Evolutionary conservation across 164 flowering plant genomes (phyloP), one percentile per base, ranked within the genome.

Genomic region (Nymphaea thermarum): DNA sequence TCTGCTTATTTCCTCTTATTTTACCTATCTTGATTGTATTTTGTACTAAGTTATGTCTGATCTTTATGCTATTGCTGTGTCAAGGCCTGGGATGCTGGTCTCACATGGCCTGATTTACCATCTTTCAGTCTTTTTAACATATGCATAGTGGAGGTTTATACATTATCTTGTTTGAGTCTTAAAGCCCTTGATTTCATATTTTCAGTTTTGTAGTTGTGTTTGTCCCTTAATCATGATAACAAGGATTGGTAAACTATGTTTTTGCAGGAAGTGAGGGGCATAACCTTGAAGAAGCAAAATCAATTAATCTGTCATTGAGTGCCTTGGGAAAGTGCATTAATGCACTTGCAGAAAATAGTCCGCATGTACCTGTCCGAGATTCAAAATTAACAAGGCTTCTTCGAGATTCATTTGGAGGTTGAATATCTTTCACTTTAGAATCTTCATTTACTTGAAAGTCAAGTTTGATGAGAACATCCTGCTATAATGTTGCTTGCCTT

Each of bases 331-430:
- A 95, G 77, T 95, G 99, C 81, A 92, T 95, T 17, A 95, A 95
- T 86, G 97, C 99, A n/a, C 79, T 95, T 63, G 98, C 97, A 65
- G 98, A 95, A 71, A 88, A 90, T 63, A 90, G 90, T 77, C 62
- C 96, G 16, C 98, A 92, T 84, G 88, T 95, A 76, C 98, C 98
- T 63, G 86, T 92, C 74, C 91, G 98, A 64, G 99, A 95, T 75
- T 95, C 99, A 74, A 95, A 92, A 75, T 89, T 95, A 51, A 95
- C 99, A 65, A 88, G 99, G 77, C 76, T 95, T 80, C 97, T 95
- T 74, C 82, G 87, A 67, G 97, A 95, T 84, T 95, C 99, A 68
- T 95, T 95, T 85, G 99, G 99, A 80, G 98, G 99, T 90, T 72
- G 76, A 69, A 6, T 64, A 43, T 63, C 70, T 7, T 63, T 36